Base-by-base conservation (phyloP, 352 stramenopile genomes). In the Pythium graminicola region DNA sequence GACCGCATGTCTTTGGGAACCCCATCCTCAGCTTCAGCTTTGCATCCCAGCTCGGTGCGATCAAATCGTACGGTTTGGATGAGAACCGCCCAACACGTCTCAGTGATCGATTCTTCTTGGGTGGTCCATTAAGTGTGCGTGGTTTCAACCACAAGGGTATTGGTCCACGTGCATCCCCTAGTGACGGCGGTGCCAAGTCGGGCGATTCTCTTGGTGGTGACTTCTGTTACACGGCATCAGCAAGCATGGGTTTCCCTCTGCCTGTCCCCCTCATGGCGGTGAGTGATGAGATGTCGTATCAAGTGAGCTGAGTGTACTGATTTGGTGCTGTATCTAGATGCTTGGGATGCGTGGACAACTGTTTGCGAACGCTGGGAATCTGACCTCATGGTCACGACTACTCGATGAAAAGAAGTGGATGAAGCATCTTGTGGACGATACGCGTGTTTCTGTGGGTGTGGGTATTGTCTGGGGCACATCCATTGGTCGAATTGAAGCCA, bases 71-170 rank as follows among this genome's bases (percentile, higher is more conserved):
- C 50, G 76, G 78, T n/a, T 61, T 44, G 39, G 79, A 89, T 42
- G 65, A 85, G 46, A 62, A 76, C 49, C 81, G 77, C n/a, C 80
- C 82, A 13, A 81, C 85, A n/a, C 79, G 82, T 19, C 88, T 97
- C 43, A 95, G 85, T 62, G 89, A 97, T 57, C 82, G 89, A 11
- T 97, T 96, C 57, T 95, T 95, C 69, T 57, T 97, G 23, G 89
- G 89, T 7, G 89, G 89, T 0, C 86, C 87, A 2, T 84, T 95
- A 70, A 93, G 54, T 28, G 70, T 97, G 42, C 84, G 89, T 35
- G 89, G 89, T 16, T 97, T 97, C 56, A 88, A 95, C 59, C 73
- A 95, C 69, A 92, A 94, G 67, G 89, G 89, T 16, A 79, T 94
- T 17, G 89, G 89, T 26, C 86, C 86, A 40, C 83, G 87, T 8